phyloP scores from a whole-genome alignment of 1,139 yeast genomes.

The Chernovozyma aurita region DNA sequence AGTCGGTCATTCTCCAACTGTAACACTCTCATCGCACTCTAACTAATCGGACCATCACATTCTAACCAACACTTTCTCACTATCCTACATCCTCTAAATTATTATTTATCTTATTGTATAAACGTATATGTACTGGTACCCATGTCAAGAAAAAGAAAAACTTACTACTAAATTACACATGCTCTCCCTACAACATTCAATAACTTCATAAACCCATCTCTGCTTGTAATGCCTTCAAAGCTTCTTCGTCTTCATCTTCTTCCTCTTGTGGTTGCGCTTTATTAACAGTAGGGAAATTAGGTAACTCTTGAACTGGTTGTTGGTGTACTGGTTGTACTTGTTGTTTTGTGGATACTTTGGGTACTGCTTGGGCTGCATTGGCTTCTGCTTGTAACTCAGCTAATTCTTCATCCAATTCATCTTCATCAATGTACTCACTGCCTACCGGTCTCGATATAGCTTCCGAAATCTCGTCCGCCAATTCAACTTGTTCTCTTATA shows the following conservation, averaged over 20 bases:
- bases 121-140: too few relatives aligned
- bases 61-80: too few relatives aligned
- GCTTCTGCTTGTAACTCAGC: conserved; percentile 86
- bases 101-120: too few relatives aligned
- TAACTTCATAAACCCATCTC: conserved; percentile 71
- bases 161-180: too few relatives aligned
- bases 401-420: conserved; percentile 86
- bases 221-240: conserved; percentile 82
- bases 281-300: conserved; percentile 45
- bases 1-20: too few relatives aligned
- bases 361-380: conserved; percentile 30
- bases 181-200: too few relatives aligned
- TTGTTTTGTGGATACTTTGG: conserved; percentile 14
- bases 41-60: too few relatives aligned
- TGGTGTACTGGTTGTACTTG: conserved; percentile 14
- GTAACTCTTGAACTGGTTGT: conserved; percentile 29
- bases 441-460: conserved; percentile 93
- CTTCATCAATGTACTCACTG: conserved; percentile 69
- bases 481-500: conserved; percentile 91
- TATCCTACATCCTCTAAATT: too few relatives aligned
- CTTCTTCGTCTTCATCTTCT: conserved; percentile 88
- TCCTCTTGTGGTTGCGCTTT: conserved; percentile 40
- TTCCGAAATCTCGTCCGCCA: conserved; percentile 92
- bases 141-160: too few relatives aligned
- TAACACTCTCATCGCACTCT: too few relatives aligned